Evolutionary conservation across 345 rosid genomes (phyloP).

Genomic region (Reutealis trisperma): DNA sequence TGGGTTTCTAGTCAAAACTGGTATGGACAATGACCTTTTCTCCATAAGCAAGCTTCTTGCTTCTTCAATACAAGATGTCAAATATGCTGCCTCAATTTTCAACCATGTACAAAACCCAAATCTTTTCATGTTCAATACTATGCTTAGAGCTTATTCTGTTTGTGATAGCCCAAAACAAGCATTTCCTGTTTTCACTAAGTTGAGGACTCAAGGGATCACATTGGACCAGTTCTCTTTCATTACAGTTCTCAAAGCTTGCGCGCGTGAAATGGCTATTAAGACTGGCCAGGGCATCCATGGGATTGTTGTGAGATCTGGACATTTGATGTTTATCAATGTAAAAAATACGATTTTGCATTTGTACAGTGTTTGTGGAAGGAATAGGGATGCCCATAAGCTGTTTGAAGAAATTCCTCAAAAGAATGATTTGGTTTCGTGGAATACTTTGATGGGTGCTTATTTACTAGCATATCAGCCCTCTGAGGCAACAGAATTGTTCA

Average conservation of each 20-base stretch:
- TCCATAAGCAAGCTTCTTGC: constrained; percentile 65
- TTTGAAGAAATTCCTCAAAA: constrained; percentile 54
- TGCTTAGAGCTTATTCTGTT: constrained; percentile 55
- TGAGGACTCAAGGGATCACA: constrained; percentile 45
- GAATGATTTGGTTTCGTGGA: constrained; percentile 57
- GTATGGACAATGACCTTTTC: constrained; percentile 52
- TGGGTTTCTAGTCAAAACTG: constrained; percentile 54
- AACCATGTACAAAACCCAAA: constrained; percentile 42
- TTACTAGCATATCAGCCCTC: constrained; percentile 38
- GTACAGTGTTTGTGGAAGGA: constrained; percentile 39
- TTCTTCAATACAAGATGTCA: constrained; percentile 40
- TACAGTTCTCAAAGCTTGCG: constrained; percentile 50
- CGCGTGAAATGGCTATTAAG: constrained; percentile 27
- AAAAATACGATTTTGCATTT: constrained; percentile 50
- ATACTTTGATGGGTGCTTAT: constrained; percentile 56
- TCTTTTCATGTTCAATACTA: constrained; percentile 63
- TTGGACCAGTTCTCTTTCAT: constrained; percentile 67
- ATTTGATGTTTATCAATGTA: constrained; percentile 40
- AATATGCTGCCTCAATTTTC: constrained; percentile 63
- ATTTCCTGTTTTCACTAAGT: constrained; percentile 47
- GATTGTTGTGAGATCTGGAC: constrained; percentile 51
- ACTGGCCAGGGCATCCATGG: constrained; percentile 55
- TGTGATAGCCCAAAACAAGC: constrained; percentile 50
- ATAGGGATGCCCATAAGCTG: constrained; percentile 47
- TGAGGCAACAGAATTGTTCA: constrained; percentile 37